phyloP scores from a whole-genome alignment of 2,329 filamentous ascomycete genomes.

The Chlorencoelia australis region DNA sequence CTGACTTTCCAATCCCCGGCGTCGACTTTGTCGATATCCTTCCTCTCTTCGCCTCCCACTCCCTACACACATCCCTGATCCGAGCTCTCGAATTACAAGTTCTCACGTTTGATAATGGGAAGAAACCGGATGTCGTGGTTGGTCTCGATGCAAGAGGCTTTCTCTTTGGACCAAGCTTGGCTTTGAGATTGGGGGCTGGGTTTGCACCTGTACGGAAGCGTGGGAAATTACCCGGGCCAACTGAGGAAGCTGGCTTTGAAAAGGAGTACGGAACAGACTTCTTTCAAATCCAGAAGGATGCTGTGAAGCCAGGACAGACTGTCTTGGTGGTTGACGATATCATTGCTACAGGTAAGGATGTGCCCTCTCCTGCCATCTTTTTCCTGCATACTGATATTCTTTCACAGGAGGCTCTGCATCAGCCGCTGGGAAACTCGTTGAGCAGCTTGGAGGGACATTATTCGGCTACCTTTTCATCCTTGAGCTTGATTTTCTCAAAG shows the following conservation, averaged over 20 bases:
- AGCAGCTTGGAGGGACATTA: slow-evolving; percentile 75
- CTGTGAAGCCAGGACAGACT: slow-evolving; percentile 75
- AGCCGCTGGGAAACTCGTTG: slow-evolving; percentile 77
- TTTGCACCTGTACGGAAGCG: slow-evolving; percentile 93
- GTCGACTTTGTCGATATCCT: slow-evolving; percentile 98
- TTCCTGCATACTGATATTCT: slow-evolving; percentile 6
- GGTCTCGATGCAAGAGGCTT: slow-evolving; percentile 92
- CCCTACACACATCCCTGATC: slow-evolving; percentile 66
- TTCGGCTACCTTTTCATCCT: slow-evolving; percentile 91
- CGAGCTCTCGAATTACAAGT: slow-evolving; percentile 80
- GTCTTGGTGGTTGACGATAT: slow-evolving; percentile 95
- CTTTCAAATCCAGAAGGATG: slow-evolving; percentile 90
- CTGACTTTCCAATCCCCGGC: slow-evolving; percentile 84
- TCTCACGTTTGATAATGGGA: slow-evolving; percentile 46
- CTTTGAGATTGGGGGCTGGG: slow-evolving; percentile 67
- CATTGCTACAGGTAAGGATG: slow-evolving; percentile 82
- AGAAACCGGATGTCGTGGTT: slow-evolving; percentile 78
- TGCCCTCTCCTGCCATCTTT: neutral
- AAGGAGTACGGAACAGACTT: slow-evolving; percentile 96
- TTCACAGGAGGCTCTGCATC: slow-evolving; percentile 74
- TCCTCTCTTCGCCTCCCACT: slow-evolving; percentile 77
- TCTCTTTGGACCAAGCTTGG: slow-evolving; percentile 84
- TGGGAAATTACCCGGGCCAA: slow-evolving; percentile 89
- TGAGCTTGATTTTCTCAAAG: slow-evolving; percentile 88
- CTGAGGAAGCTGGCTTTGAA: slow-evolving; percentile 73